A percentile compares a stretch with the other conserved stretches of the same genome.
Conservation (phyloP, 73 alveolate species). For the Paraurostyla sp. region DNA sequence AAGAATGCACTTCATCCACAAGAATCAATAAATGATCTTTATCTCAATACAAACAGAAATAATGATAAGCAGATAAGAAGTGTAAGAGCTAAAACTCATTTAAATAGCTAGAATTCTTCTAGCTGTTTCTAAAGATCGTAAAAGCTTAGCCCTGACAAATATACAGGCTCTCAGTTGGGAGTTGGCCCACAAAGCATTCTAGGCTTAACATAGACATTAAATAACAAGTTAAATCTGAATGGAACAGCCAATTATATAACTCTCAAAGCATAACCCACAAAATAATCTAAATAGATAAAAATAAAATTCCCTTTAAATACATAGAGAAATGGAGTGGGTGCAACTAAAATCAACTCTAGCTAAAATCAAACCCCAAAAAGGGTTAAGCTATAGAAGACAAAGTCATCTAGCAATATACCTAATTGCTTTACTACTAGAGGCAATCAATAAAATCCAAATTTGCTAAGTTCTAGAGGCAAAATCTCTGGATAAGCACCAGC, state of each 20-base stretch:
- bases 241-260: not conserved
- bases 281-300: slow-evolving; percentile 10
- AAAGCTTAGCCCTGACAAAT: slow-evolving; percentile 44
- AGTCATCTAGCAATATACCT: slow-evolving; percentile 41
- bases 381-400: slow-evolving; percentile 15
- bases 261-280: slow-evolving; percentile 1
- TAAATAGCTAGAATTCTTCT: slow-evolving; percentile 48
- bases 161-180: not conserved
- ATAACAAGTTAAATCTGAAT: not conserved
- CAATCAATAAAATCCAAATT: not conserved
- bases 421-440: slow-evolving; percentile 8
- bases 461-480: not conserved
- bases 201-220: not conserved
- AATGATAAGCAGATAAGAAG: slow-evolving; percentile 7
- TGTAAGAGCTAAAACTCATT: slow-evolving; percentile 43
- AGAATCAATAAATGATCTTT: slow-evolving; percentile 27
- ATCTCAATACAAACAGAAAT: slow-evolving; percentile 8
- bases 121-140: slow-evolving; percentile 47
- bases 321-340: not conserved
- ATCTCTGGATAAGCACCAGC: not conserved
- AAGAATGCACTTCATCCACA: not conserved
- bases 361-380: slow-evolving; percentile 38
- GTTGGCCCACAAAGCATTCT: not conserved
- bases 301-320: slow-evolving; percentile 23
- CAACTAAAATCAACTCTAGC: not conserved